phyloP scores from a whole-genome alignment of 495 filamentous ascomycete species.

The Trichoderma virens region DNA sequence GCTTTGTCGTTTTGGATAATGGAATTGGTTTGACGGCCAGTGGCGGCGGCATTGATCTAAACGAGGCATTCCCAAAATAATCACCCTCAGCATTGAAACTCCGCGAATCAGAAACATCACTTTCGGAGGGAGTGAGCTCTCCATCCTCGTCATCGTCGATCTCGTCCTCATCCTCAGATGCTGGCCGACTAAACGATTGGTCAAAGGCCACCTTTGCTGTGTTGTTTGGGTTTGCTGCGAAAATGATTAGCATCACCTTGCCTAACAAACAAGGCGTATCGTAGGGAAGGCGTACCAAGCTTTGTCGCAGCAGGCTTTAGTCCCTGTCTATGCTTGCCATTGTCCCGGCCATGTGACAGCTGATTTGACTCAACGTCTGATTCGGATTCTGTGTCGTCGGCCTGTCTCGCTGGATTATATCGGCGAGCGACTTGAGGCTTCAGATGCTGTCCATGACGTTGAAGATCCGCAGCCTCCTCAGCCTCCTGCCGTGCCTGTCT shows the following conservation, averaged over 20 bases:
- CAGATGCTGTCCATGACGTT: background rate
- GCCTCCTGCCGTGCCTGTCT: slow-evolving; percentile 6
- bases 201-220: background rate
- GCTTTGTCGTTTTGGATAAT: background rate
- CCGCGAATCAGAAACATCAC: background rate
- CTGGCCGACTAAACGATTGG: background rate
- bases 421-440: background rate
- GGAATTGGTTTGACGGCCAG: background rate
- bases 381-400: background rate
- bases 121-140: background rate
- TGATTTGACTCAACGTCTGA: background rate
- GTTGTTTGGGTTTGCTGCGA: background rate
- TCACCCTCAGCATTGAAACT: slow-evolving; percentile 8
- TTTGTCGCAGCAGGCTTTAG: background rate
- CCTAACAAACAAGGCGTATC: no score
- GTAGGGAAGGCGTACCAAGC: background rate
- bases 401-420: background rate
- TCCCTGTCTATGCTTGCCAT: background rate
- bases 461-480: background rate
- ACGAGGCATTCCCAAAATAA: background rate
- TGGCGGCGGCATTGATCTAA: background rate
- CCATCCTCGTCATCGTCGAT: background rate
- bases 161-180: background rate
- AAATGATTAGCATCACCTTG: background rate
- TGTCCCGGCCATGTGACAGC: background rate